Conservation (phyloP, 2,329 filamentous ascomycete species). For the Exutisphaerella laricina region DNA sequence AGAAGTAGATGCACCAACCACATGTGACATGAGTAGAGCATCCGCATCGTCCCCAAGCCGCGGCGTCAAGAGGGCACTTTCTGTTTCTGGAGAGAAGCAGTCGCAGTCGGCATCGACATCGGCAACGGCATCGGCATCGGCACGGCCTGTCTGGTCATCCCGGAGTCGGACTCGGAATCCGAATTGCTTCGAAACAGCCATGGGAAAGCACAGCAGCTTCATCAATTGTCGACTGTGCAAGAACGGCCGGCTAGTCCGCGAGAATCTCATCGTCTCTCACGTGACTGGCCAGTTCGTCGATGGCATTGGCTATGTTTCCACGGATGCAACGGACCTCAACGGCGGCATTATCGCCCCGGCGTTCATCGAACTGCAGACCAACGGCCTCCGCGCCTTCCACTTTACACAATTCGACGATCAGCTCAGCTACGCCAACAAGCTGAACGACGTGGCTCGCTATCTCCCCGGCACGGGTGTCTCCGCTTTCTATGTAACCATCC, state of each 20-base stretch:
- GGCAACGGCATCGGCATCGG: too few species aligned
- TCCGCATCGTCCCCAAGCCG: too few species aligned
- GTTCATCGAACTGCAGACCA: constrained; percentile 53
- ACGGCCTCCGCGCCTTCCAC: constrained; percentile 50
- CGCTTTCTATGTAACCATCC: constrained; percentile 51
- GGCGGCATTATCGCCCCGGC: constrained; percentile 22
- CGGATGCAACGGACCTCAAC: constrained; percentile 8
- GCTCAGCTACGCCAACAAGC: constrained; percentile 38
- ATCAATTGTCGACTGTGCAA: constrained; percentile 43
- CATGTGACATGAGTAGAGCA: too few species aligned
- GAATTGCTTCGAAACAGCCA: constrained; percentile 15
- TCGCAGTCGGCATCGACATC: too few species aligned
- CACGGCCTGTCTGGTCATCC: too few species aligned
- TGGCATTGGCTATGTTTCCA: background rate
- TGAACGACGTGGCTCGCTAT: constrained; percentile 45
- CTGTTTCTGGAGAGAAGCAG: too few species aligned
- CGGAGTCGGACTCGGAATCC: too few species aligned
- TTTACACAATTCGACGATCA: constrained; percentile 47
- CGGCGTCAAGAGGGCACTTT: too few species aligned
- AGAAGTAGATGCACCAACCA: too few species aligned
- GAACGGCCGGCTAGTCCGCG: constrained; percentile 36
- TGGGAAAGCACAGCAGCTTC: constrained; percentile 42
- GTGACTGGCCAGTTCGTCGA: constrained; percentile 4
- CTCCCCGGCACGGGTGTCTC: constrained; percentile 50
- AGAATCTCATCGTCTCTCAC: constrained; percentile 1